Evolutionary conservation across 169 alveolate genomes (phyloP).

Genomic region (Eimeria praecox): DNA sequence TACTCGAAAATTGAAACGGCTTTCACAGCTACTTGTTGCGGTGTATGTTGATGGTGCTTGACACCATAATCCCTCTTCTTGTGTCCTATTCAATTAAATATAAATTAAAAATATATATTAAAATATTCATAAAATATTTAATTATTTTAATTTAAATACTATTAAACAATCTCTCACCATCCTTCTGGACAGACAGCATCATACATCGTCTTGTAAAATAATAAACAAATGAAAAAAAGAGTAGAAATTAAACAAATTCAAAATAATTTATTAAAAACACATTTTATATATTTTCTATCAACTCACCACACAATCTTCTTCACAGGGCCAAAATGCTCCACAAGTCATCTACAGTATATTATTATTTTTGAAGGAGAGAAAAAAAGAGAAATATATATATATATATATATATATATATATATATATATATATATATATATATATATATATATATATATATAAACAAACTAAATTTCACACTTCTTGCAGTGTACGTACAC

Average conservation of each 20-base stretch:
- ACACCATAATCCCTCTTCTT: slow-evolving; percentile 16
- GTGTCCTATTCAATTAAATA: not conserved
- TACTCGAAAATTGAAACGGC: slow-evolving; percentile 68
- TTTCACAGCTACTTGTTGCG: slow-evolving; percentile 48
- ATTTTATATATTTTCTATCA: no score
- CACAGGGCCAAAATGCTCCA: slow-evolving; percentile 76
- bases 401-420: no score
- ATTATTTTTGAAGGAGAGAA: not conserved
- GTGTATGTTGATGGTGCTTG: slow-evolving; percentile 29
- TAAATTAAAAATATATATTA: no score
- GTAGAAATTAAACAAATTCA: not conserved
- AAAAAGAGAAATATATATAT: no score
- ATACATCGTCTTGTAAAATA: slow-evolving; percentile 9
- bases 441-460: not conserved
- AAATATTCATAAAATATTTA: no score
- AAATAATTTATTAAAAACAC: no score
- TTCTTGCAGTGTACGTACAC: slow-evolving; percentile 6
- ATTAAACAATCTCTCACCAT: slow-evolving; percentile 28
- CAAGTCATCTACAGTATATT: slow-evolving; percentile 39
- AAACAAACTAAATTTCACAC: not conserved
- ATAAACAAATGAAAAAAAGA: not conserved
- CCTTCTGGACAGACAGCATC: slow-evolving; percentile 73
- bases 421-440: not conserved
- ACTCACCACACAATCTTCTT: slow-evolving; percentile 70
- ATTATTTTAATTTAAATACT: no score